Conservation (phyloP, 129 eudicot genomes). For the Lonicera japonica region DNA sequence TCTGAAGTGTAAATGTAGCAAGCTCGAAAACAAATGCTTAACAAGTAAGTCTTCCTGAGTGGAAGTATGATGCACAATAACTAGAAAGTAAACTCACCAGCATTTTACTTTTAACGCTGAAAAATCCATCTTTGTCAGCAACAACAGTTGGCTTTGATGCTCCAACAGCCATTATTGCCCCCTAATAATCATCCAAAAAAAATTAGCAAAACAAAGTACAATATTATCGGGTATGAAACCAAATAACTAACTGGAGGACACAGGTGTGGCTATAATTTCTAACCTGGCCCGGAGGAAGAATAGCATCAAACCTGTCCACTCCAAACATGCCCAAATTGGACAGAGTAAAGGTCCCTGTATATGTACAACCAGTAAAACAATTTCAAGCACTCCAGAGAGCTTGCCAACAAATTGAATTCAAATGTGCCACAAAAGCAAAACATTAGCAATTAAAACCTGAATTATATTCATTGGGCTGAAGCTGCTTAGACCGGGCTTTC, state of each 20-base stretch:
- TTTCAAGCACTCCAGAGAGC: not conserved
- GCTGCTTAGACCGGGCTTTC: constrained; percentile 88
- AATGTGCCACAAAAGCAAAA: not conserved
- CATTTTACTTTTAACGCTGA: constrained; percentile 94
- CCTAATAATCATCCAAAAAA: constrained; percentile 37
- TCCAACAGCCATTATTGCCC: constrained; percentile 99
- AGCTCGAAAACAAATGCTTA: not conserved
- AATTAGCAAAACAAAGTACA: not conserved
- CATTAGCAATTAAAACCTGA: constrained; percentile 39
- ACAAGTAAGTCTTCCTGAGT: no score
- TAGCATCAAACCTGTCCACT: constrained; percentile 95
- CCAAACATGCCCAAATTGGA: constrained; percentile 99
- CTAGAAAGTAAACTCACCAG: constrained; percentile 45
- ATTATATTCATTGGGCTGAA: constrained; percentile 83
- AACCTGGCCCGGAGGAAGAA: constrained; percentile 99
- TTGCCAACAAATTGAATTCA: constrained; percentile 1
- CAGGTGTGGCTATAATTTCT: constrained; percentile 5
- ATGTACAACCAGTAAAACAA: constrained; percentile 12
- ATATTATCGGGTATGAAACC: not conserved
- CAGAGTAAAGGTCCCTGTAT: constrained; percentile 77
- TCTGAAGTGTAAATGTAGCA: not conserved
- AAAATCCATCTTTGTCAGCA: constrained; percentile 78
- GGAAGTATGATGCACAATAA: not conserved
- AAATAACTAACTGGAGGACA: not conserved
- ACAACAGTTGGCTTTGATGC: constrained; percentile 90